phyloP scores from a whole-genome alignment of 2,329 filamentous ascomycete species.

The Fusarium multiceps region DNA sequence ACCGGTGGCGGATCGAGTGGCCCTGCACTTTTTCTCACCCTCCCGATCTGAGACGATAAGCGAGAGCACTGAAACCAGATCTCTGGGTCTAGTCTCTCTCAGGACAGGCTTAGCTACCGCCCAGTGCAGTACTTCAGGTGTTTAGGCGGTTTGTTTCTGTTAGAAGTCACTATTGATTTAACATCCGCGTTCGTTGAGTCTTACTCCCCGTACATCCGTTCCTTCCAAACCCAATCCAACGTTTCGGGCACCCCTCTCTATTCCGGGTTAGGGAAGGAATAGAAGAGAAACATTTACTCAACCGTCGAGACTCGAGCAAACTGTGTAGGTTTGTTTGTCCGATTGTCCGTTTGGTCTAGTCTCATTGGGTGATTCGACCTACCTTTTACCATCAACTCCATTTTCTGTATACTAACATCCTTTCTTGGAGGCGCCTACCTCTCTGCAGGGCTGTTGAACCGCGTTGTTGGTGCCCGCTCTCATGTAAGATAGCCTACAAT shows the following conservation, averaged over 20 bases:
- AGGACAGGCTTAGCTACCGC: neutral
- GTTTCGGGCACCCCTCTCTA: conserved; percentile 21
- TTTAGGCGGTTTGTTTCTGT: neutral
- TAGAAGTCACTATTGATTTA: neutral
- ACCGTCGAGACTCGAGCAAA: conserved; percentile 12
- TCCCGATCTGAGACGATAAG: conserved; percentile 47
- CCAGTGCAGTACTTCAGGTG: neutral
- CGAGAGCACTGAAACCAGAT: conserved; percentile 50
- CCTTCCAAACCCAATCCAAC: neutral
- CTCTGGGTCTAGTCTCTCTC: conserved; percentile 41
- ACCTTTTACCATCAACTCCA: neutral
- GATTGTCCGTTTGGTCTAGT: neutral
- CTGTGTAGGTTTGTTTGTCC: conserved; percentile 19
- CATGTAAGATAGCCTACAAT: neutral
- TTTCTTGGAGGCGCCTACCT: conserved; percentile 6
- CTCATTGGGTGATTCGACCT: neutral
- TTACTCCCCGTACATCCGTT: conserved; percentile 27
- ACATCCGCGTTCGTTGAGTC: conserved; percentile 22
- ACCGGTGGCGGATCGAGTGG: conserved; percentile 27
- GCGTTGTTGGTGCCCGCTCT: neutral
- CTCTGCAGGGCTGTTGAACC: neutral
- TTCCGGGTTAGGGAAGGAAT: conserved; percentile 16
- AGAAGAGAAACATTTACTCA: conserved; percentile 16
- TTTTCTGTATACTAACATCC: neutral
- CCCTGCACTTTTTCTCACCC: conserved; percentile 2